A percentile compares a stretch with the other conserved stretches of the same genome.
Evolutionary conservation across 2,329 filamentous ascomycete species (phyloP).

Genomic region (Claviceps digitariae): DNA sequence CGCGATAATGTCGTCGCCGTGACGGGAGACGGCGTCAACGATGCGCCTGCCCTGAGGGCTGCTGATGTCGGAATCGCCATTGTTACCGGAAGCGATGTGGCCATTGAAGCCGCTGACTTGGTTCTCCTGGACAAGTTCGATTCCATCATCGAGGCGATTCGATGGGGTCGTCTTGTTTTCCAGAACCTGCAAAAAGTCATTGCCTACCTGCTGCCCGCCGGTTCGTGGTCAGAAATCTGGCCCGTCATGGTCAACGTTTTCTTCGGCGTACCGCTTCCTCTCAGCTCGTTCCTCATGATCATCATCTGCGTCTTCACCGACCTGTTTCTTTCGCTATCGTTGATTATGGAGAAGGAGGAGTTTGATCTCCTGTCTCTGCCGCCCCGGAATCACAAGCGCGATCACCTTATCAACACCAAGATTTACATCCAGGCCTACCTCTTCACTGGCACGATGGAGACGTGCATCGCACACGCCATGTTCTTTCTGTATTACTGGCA

Average conservation of each 20-base stretch:
- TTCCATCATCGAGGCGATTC: conserved; percentile 53
- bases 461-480: conserved; percentile 35
- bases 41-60: conserved; percentile 51
- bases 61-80: conserved; percentile 59
- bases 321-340: conserved; percentile 33
- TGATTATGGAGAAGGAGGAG: conserved; percentile 43
- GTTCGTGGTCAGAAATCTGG: conserved; percentile 43
- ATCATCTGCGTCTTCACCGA: conserved; percentile 44
- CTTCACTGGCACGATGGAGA: conserved; percentile 38
- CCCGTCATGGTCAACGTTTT: conserved; percentile 42
- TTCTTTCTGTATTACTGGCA: conserved; percentile 39
- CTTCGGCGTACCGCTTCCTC: conserved; percentile 36
- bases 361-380: conserved; percentile 37
- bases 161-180: conserved; percentile 26
- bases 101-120: conserved; percentile 50
- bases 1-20: conserved; percentile 50
- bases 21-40: conserved; percentile 62
- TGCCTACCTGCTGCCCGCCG: conserved; percentile 34
- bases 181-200: conserved; percentile 29
- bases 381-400: conserved; percentile 33
- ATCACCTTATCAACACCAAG: conserved; percentile 37
- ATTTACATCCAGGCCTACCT: conserved; percentile 39
- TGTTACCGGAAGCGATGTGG: conserved; percentile 50
- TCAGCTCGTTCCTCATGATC: conserved; percentile 43
- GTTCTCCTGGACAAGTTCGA: conserved; percentile 59